Evolutionary conservation across 495 filamentous ascomycete genomes (phyloP), one percentile per base, ranked within the genome.

Genomic region (Podospora comata): DNA sequence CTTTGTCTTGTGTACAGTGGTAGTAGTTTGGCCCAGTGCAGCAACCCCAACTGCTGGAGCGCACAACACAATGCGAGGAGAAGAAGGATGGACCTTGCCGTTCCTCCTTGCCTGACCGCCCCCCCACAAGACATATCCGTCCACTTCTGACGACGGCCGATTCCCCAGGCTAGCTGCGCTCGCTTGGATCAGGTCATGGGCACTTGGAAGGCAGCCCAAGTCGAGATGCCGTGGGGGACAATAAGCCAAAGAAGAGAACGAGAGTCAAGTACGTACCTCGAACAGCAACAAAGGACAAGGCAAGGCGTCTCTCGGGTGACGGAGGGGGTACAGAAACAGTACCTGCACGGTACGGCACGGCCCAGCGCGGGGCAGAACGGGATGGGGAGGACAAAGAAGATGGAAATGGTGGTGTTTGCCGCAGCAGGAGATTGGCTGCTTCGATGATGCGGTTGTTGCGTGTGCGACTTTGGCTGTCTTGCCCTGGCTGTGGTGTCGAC

Each of bases 1-100:
- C 7, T 13, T 48, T 48, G 39, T 6, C 39, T 48, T 48, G 39
- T 6, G 15, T 11, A 48, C 39, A 13, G 39, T 48, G 39, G 39
- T 48, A 48, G 39, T 48, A 1, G 39, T 48, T 48, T 48, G 39
- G 56, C 18, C n/a, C 20, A 27, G 56, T 58, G 56, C 56, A 27
- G 56, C n/a, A 58, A n/a, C 59, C 27, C 59, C 59, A 61, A 60
- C 58, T 23, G 58, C 58, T 27, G 58, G 13, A 32, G 30, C 26
- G 58, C 26, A 60, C 58, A 1, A 15, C 23, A 60, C 58, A 19
- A 20, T 60, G n/a, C 30, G 30, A 32, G 56, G 19, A 58, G 1
- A 58, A 20, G 62, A 67, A 55, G 58, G 57, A 61, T 48, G 57
- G 67, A 27, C 56, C 55, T 65, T 68, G 62, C 67, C 67, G 48